A percentile compares a stretch with the other conserved stretches of the same genome.
Evolutionary conservation across 177 flowering plant genomes (phyloP).

Genomic region (Vitis hybrid): DNA sequence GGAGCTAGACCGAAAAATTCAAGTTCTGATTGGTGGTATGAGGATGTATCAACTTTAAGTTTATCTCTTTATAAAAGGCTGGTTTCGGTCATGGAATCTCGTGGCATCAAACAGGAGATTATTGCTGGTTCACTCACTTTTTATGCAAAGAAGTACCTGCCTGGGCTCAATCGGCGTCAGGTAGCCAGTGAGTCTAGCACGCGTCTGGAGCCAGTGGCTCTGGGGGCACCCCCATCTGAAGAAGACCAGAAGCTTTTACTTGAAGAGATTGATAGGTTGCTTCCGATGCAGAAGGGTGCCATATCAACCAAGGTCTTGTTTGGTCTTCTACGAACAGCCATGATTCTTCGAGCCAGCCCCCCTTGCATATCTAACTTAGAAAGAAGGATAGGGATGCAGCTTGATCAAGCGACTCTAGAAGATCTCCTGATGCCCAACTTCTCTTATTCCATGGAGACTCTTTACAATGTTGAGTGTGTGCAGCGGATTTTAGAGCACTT

Average conservation of each 20-base stretch:
- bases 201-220: slow-evolving; percentile 34
- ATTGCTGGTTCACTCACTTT: slow-evolving; percentile 66
- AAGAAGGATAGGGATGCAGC: slow-evolving; percentile 76
- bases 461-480: slow-evolving; percentile 86
- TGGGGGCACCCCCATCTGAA: slow-evolving; percentile 55
- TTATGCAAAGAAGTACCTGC: slow-evolving; percentile 73
- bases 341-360: slow-evolving; percentile 62
- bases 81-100: slow-evolving; percentile 71
- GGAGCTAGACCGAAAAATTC: slow-evolving; percentile 71
- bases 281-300: slow-evolving; percentile 68
- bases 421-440: slow-evolving; percentile 86
- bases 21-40: slow-evolving; percentile 92
- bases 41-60: slow-evolving; percentile 71
- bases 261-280: slow-evolving; percentile 67
- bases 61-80: slow-evolving; percentile 66
- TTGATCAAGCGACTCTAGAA: slow-evolving; percentile 79
- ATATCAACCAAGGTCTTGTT: slow-evolving; percentile 67
- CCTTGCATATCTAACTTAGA: slow-evolving; percentile 69
- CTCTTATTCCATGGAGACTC: slow-evolving; percentile 80
- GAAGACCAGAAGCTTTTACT: slow-evolving; percentile 71
- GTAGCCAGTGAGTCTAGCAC: slow-evolving; percentile 40
- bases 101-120: slow-evolving; percentile 63
- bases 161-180: slow-evolving; percentile 72
- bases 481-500: slow-evolving; percentile 80
- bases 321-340: slow-evolving; percentile 76